phyloP scores from a whole-genome alignment of 257 asterid genomes.

The Echium plantagineum region DNA sequence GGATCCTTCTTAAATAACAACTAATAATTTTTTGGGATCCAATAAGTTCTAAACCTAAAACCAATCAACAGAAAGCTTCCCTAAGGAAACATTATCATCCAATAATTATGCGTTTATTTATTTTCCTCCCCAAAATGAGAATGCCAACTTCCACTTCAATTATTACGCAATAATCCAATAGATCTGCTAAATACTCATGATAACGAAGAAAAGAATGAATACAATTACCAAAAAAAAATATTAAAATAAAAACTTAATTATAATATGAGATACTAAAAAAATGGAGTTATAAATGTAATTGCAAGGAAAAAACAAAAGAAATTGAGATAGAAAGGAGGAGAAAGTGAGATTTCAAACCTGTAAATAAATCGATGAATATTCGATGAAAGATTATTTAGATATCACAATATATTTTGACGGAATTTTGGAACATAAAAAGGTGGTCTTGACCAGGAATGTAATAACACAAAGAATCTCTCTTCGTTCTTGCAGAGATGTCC shows the following conservation, averaged over 20 bases:
- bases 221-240: no score
- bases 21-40: background rate
- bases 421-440: background rate
- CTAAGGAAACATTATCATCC: no score
- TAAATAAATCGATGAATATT: background rate
- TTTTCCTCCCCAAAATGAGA: no score
- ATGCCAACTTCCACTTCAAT: background rate
- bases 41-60: background rate
- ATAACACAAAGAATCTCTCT: background rate
- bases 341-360: no score
- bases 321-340: no score
- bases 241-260: no score
- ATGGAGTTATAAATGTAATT: no score
- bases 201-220: background rate
- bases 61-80: no score
- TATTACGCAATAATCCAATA: background rate
- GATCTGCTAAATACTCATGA: background rate
- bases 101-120: no score
- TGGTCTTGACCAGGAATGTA: background rate
- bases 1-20: no score
- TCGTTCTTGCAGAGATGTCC: background rate
- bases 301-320: no score
- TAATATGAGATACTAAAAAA: no score
- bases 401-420: background rate
- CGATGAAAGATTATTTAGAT: background rate